Evolutionary conservation across 1,139 yeast species (phyloP), one percentile per base, ranked within the genome.

Genomic region (Taiozyma sp.): DNA sequence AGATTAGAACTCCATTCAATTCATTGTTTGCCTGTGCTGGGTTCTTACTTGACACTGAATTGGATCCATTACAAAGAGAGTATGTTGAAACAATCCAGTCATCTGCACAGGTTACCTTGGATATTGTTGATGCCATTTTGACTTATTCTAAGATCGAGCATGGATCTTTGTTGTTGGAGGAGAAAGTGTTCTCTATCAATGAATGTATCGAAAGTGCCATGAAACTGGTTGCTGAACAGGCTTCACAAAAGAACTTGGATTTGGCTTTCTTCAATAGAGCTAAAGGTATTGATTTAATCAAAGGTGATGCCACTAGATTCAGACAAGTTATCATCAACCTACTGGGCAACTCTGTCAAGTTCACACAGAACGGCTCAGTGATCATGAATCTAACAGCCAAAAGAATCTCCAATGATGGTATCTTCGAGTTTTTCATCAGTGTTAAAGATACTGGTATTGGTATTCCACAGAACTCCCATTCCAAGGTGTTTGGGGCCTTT

Each of bases 381-480:
- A 64, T 71, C 4, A 73, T 80, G 6, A 72, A 69, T 47, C 66
- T 76, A 1, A 58, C 60, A 16, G 72, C 77, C 1, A 67, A 66
- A 16, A 61, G 61, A 47, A 63, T 70, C 1, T 61, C 68, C 4
- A 46, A 62, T 3, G 70, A 66, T 35, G 68, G 68, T 44, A 64
- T 81, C 16, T 74, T 70, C 52, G 80, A 77, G 53, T 67, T 78
- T 51, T 60, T 63, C 4, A 63, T 79, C 8, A 62, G 69, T 3
- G 80, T 79, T 14, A 67, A 70, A 44, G 86, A 81, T 57, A 77
- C 85, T 0, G 85, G 86, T n/a, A 80, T 80, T 53, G 85, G 86
- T 6, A 80, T 81, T 45, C 81, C 83, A 3, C 68, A 70, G 47
- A 73, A 70, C 45, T 72, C 80, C 3, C 68, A 71, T 39, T 66